Percentiles rank a stretch among this genome's conserved stretches.
Evolutionary conservation across 2,329 filamentous ascomycete species (phyloP).

Genomic region (Trichoderma aggressivum): DNA sequence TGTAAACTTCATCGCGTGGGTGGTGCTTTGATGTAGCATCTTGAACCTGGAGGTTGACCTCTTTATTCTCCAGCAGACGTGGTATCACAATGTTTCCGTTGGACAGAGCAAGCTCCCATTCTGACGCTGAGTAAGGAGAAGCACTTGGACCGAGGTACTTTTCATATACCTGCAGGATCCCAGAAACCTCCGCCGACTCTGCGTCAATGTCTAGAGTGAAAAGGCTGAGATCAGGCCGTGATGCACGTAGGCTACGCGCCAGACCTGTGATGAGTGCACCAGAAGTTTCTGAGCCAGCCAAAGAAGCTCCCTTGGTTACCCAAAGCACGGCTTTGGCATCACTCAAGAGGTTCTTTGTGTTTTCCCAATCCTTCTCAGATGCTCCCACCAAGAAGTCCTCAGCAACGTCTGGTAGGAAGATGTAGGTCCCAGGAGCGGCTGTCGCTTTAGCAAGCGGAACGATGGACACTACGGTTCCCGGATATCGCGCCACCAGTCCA

Average conservation of each 20-base stretch:
- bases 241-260: constrained; percentile 1
- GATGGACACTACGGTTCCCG: neutral
- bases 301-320: constrained; percentile 6
- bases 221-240: neutral
- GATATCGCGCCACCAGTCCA: neutral
- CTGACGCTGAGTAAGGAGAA: constrained; percentile 10
- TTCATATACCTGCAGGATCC: constrained; percentile 4
- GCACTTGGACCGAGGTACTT: constrained; percentile 7
- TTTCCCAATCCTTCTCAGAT: constrained; percentile 7
- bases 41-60: neutral
- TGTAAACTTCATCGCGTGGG: constrained; percentile 2
- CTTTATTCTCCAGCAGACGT: constrained; percentile 5
- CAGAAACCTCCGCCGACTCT: neutral
- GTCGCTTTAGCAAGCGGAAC: neutral
- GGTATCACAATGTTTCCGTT: constrained; percentile 14
- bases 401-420: constrained; percentile 1
- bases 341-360: neutral
- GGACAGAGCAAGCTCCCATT: constrained; percentile 17
- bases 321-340: constrained; percentile 9
- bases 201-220: constrained; percentile 3
- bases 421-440: neutral
- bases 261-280: neutral
- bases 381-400: neutral
- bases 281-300: neutral
- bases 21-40: constrained; percentile 12